Base-by-base conservation (phyloP, 2,329 filamentous ascomycete genomes). In the Aaosphaeria pasadenensis region DNA sequence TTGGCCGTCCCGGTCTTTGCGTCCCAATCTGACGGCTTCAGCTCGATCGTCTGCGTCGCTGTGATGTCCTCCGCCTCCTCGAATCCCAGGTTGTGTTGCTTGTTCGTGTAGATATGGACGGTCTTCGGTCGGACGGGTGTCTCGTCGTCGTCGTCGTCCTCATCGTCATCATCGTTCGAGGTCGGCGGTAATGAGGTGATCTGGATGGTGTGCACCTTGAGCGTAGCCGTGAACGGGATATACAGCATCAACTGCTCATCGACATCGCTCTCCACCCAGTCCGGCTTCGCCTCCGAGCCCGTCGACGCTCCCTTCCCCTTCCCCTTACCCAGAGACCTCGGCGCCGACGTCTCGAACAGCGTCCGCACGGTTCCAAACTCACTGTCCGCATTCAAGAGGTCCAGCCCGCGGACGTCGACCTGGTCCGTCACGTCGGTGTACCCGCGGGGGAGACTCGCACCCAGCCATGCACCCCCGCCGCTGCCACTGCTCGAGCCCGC, bases 211-310 rank as follows among this genome's bases (percentile, higher is more conserved):
- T 96, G 92, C 44, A 97, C 80, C 77, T 97, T 99, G 56, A 96
- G 70, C 42, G 85, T 89, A 31, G 87, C 84, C 70, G 91, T 87
- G 74, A 99, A 96, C 1, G 94, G 92, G 48, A 95, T 79, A 72
- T 86, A 97, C 42, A 99, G 80, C 81, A 97, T 88, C 53, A 99
- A 77, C 77, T 99, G 94, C 74, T 97, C 91, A 66, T 99, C 94
- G 33, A 92, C 95, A 66, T 96, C 92, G 70, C 90, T 96, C 77
- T 96, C 89, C 24, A 97, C 85, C 86, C 89, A 97, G 72, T 99
- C 92, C 65, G 73, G 71, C 57, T 68, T 72, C 7, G 82, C 83
- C 30, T 75, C 68, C 28, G 69, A 69, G 32, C 75, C 73, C 7
- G 73, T 70, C 13, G 69, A 72, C 64, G 84, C 84, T 47, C 74